Evolutionary conservation across 78 protist genomes (phyloP), one percentile per base, ranked within the genome.

Genomic region (Protostelium mycophagum): DNA sequence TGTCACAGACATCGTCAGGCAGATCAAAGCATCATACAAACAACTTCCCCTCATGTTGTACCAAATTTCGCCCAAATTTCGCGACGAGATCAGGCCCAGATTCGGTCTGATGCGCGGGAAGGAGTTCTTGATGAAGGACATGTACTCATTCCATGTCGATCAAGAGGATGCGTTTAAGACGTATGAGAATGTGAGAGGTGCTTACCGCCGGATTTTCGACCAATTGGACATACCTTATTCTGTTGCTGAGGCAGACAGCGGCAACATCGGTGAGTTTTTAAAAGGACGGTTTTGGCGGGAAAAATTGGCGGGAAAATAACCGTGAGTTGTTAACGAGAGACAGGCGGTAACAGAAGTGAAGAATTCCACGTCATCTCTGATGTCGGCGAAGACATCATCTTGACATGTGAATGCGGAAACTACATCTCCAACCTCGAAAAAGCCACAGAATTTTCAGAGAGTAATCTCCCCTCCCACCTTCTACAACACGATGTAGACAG

Each of bases 41-140:
- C 38, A 84, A 1, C 84, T 95, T 0, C 97, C 98, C 38, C 1
- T 95, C 1, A 37, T 86, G n/a, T 37, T 95, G 34, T 97, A 95
- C 63, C 98, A 97, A 39, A 97, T 95, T 0, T 90, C 96, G 34
- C 86, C 88, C 0, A 97, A 97, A 84, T 97, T 85, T 89, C 90
- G 98, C 36, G 98, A 97, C 63, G 98, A 97, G n/a, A 83, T 94
- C 10, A 84, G 98, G 86, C 98, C 98, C 0, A 87, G 97, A 36
- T 94, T 91, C 86, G 98, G 98, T 10, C 83, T 97, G 35, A 34
- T 97, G n/a, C 35, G 98, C 23, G 94, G 94, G 1, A 63, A 93
- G 25, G 98, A 97, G 86, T 97, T 97, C 63, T 25, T 91, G 35
- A 97, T 97, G 98, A 97, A 97, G 63, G 98, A 97, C 83, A 86